These are phyloP conservation scores for Fragaria ananassa DNA, from an alignment of 306 rosid species.

Conservation along the genomic window DNA sequence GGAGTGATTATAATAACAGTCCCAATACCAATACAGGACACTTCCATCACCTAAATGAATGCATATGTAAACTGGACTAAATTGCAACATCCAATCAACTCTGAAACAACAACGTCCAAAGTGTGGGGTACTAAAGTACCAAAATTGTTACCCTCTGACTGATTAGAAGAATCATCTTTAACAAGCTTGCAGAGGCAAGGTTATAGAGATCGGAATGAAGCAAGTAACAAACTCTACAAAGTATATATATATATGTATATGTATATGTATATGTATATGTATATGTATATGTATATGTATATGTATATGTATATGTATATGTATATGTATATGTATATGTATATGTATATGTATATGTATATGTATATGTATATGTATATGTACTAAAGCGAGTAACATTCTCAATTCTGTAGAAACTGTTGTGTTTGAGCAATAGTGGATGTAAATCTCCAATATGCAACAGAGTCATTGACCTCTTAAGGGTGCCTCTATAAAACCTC, in stretches of 20 bases:
- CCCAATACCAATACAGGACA: not conserved
- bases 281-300: too few relatives aligned
- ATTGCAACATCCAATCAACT: not conserved
- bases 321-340: too few relatives aligned
- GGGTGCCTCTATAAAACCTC: not conserved
- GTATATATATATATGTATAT: too few relatives aligned
- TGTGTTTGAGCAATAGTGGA: not conserved
- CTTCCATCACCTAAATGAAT: not conserved
- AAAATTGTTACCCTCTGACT: not conserved
- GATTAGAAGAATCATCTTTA: not conserved
- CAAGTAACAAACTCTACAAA: too few relatives aligned
- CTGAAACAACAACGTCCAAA: not conserved
- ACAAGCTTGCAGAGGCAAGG: not conserved
- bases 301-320: too few relatives aligned
- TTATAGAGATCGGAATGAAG: not conserved
- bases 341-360: too few relatives aligned
- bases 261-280: too few relatives aligned
- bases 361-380: too few relatives aligned
- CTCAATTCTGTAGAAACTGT: not conserved
- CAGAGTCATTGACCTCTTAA: not conserved
- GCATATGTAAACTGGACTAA: not conserved
- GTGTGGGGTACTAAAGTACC: not conserved
- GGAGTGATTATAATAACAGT: not conserved
- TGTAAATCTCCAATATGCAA: not conserved
- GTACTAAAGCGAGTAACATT: not conserved